Evolutionary conservation across 129 eudicot genomes (phyloP).

Genomic region (Tagetes patula): DNA sequence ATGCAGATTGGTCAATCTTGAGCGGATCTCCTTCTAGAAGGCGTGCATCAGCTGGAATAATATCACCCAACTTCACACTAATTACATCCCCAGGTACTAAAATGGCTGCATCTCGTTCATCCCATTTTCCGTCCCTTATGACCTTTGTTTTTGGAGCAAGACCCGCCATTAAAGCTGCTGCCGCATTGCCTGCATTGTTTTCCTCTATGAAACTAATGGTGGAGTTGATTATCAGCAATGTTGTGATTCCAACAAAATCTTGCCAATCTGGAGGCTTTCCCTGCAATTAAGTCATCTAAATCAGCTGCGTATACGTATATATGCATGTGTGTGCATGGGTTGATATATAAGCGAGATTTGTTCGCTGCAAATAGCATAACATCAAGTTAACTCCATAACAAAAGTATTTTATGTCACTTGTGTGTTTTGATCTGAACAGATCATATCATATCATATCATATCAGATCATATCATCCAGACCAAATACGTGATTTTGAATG

Average conservation of each 20-base stretch:
- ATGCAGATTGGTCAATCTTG: conserved; percentile 85
- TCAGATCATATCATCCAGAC: neutral
- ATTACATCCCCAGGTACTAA: conserved; percentile 82
- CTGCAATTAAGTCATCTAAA: conserved; percentile 36
- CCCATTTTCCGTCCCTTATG: conserved; percentile 79
- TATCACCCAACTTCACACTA: conserved; percentile 85
- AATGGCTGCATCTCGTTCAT: conserved; percentile 75
- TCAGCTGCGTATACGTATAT: neutral
- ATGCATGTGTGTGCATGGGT: neutral
- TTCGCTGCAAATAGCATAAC: neutral
- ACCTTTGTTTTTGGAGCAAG: conserved; percentile 94
- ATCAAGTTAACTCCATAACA: neutral
- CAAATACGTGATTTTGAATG: neutral
- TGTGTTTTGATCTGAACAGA: neutral
- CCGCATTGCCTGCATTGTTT: conserved; percentile 94
- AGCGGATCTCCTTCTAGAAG: conserved; percentile 85
- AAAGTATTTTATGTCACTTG: neutral
- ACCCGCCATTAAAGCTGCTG: conserved; percentile 89
- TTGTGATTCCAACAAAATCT: conserved; percentile 76
- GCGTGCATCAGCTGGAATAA: conserved; percentile 90
- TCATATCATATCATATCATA: neutral
- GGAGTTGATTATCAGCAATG: conserved; percentile 74
- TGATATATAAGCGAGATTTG: neutral
- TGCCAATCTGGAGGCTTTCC: conserved; percentile 96
- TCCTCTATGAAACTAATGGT: conserved; percentile 88